phyloP scores from a whole-genome alignment of 768 basidiomycete genomes.

The Rhodotorula graminis region DNA sequence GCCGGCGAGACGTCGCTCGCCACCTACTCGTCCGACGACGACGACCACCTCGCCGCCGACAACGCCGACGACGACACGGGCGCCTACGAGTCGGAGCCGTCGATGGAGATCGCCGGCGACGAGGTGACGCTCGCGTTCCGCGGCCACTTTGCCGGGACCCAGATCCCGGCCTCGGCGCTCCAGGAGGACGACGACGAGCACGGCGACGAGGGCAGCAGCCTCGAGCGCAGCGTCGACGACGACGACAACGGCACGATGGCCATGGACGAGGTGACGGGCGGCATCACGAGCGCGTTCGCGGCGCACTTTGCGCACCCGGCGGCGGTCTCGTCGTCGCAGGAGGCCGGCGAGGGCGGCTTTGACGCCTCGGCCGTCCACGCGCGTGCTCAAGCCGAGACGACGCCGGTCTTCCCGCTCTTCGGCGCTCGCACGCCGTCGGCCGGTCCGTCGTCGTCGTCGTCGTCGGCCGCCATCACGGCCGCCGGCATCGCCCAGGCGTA shows the following conservation, averaged over 20 bases:
- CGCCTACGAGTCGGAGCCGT: conserved; percentile 7
- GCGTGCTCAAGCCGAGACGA: neutral
- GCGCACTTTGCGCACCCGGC: neutral
- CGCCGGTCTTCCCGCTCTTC: neutral
- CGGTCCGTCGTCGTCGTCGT: too few relatives aligned
- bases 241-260: conserved; percentile 23
- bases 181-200: neutral
- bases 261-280: conserved; percentile 32
- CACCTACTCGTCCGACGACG: conserved; percentile 3
- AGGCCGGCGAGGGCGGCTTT: neutral
- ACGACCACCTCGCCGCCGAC: neutral
- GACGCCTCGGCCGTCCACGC: neutral
- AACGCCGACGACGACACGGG: neutral
- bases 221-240: neutral
- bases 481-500: too few relatives aligned
- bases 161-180: conserved; percentile 11
- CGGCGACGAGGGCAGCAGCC: neutral
- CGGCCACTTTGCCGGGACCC: conserved; percentile 30
- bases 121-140: conserved; percentile 31
- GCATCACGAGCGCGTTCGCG: conserved; percentile 18
- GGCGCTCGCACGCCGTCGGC: neutral
- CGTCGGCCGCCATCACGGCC: too few relatives aligned
- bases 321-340: neutral
- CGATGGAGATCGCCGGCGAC: conserved; percentile 37
- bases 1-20: conserved; percentile 8